phyloP scores from a whole-genome alignment of 2,329 filamentous ascomycete genomes.

The Monosporascus sp. region DNA sequence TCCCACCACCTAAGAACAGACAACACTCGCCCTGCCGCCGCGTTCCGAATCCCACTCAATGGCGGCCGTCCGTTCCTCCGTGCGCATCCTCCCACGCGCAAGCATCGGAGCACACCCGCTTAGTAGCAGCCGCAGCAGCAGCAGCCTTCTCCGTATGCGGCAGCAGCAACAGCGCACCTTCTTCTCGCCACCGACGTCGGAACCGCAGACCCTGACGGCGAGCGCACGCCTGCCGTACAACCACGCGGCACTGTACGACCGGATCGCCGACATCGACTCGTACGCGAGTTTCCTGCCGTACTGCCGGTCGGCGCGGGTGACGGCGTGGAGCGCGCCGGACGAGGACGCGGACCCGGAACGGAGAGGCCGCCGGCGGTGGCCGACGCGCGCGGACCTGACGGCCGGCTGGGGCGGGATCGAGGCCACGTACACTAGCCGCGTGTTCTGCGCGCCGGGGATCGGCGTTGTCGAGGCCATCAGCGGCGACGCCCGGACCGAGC shows the following conservation, averaged over 20 bases:
- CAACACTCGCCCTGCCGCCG: too few species aligned
- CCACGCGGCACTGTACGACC: constrained; percentile 64
- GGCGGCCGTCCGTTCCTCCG: not conserved
- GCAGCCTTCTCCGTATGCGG: not conserved
- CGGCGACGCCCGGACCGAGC: constrained; percentile 46
- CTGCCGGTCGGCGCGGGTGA: constrained; percentile 73
- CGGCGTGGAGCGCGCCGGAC: constrained; percentile 56
- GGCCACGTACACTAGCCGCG: constrained; percentile 74
- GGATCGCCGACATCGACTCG: constrained; percentile 82
- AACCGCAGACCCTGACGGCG: constrained; percentile 62
- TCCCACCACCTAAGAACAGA: too few species aligned
- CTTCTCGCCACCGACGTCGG: not conserved
- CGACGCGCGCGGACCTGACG: constrained; percentile 70
- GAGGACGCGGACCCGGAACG: not conserved
- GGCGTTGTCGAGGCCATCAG: constrained; percentile 72
- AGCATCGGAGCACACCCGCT: too few species aligned
- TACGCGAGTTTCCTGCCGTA: constrained; percentile 91
- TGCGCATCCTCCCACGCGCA: not conserved
- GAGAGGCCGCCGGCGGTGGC: constrained; percentile 48
- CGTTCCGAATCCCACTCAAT: not conserved
- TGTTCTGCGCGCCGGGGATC: constrained; percentile 67
- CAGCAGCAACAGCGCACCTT: not conserved
- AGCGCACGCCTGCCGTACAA: constrained; percentile 73
- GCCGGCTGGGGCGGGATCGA: constrained; percentile 81
- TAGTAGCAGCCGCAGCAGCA: not conserved